These are phyloP conservation scores for Aquilaria sinensis DNA, from an alignment of 345 rosid species.

Conservation along the genomic window DNA sequence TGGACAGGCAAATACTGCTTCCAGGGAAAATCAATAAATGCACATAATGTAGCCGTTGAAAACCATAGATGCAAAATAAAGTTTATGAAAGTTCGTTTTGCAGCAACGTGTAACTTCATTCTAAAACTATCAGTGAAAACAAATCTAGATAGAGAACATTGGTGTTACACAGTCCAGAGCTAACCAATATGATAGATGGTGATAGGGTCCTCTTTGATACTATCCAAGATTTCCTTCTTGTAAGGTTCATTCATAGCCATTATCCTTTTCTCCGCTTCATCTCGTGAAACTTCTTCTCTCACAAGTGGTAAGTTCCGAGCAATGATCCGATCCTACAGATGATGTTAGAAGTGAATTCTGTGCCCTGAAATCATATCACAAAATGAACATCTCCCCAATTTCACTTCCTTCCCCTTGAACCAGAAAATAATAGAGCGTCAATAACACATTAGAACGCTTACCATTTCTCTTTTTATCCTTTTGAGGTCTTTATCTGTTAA, in stretches of 20 bases:
- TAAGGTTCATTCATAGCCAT: conserved; percentile 77
- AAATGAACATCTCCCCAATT: conserved; percentile 22
- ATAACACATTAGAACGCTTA: conserved; percentile 28
- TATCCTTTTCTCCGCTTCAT: conserved; percentile 77
- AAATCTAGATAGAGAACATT: too few species aligned
- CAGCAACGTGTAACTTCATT: too few species aligned
- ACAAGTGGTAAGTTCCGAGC: conserved; percentile 75
- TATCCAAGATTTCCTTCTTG: conserved; percentile 88
- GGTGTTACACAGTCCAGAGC: neutral
- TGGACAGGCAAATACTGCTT: too few species aligned
- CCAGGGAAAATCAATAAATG: too few species aligned
- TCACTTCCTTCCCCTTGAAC: conserved; percentile 8
- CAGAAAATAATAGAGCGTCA: conserved; percentile 4
- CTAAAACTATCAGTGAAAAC: too few species aligned
- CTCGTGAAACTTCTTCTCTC: conserved; percentile 83
- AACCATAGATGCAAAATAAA: too few species aligned
- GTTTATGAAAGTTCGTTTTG: too few species aligned
- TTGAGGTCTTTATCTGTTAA: conserved; percentile 83
- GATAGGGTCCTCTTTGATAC: conserved; percentile 78
- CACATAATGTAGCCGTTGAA: too few species aligned
- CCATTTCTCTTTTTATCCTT: conserved; percentile 96
- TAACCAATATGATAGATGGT: conserved; percentile 87
- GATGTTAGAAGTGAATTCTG: conserved; percentile 37
- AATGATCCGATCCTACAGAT: conserved; percentile 88
- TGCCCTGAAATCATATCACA: conserved; percentile 38